Evolutionary conservation across 2,329 filamentous ascomycete species (phyloP), one percentile per base, ranked within the genome.

Genomic region (Verticillium klebahnii): DNA sequence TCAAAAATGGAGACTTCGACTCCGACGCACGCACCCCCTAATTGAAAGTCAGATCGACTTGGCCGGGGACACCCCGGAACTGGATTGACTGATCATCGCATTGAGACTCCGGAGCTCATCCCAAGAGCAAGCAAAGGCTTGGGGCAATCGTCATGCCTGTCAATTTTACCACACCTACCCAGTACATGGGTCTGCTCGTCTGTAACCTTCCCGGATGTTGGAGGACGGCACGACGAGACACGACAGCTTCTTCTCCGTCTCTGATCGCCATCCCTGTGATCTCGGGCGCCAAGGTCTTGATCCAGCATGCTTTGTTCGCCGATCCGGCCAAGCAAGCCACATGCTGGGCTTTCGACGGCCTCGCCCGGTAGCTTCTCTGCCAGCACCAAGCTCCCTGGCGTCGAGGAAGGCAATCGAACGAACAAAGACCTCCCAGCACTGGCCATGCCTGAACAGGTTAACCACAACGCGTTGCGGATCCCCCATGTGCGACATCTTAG

Each of bases 401-500:
- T 17, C 55, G 52, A 55, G 29, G 45, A 55, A 36, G 40, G 23
- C n/a, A n/a, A 40, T 36, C 36, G 31, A 60, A 23, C 6, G 58
- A 60, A 55, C 58, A 55, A 60, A 55, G 58, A 23, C 31, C 12
- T 19, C 14, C 31, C 36, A 50, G 58, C 32, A 25, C 31, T 12
- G 52, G 61, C 52, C 57, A 60, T 45, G 54, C 63, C 63, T 45
- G 57, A 65, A 61, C 54, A 50, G 40, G 61, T 54, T 59, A 63
- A 65, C n/a, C 56, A 55, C 37, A 57, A 60, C 57, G 61, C 60
- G 56, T 56, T 61, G 57, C 62, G 62, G 60, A 57, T 25, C 19
- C 39, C 56, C 60, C 58, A 64, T 64, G 64, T 63, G 63, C 63
- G 59, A 63, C 64, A 61, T 65, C 60, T 61, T 60, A 59, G 32